These are phyloP conservation scores for Chlorella sp. DNA, from an alignment of 139 green algal species.

Conservation along the genomic window DNA sequence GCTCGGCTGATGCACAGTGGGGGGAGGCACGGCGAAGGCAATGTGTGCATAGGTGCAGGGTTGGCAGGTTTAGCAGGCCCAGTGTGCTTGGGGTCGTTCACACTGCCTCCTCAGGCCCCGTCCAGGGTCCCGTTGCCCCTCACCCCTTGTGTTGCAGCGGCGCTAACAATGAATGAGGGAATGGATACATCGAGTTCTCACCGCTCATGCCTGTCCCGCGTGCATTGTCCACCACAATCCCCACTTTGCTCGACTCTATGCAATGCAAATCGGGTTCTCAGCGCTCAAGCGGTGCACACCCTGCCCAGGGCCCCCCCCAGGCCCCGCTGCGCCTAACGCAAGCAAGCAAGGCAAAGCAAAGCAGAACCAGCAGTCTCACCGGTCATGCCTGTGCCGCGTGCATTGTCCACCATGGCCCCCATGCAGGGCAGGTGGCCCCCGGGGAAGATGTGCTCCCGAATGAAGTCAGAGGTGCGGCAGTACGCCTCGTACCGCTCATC, in stretches of 20 bases:
- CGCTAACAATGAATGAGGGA: no score
- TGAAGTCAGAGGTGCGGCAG: slow-evolving; percentile 92
- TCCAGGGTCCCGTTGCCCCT: no score
- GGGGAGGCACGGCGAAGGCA: no score
- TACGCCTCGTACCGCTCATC: slow-evolving; percentile 92
- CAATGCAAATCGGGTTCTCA: no score
- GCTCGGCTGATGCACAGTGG: no score
- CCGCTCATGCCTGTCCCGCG: slow-evolving; percentile 56
- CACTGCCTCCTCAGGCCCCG: no score
- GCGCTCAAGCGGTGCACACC: no score
- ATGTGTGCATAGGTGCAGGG: no score
- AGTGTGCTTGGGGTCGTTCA: no score
- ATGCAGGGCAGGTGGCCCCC: slow-evolving; percentile 88
- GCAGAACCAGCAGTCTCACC: background rate
- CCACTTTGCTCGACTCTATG: no score
- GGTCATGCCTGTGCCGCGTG: slow-evolving; percentile 60
- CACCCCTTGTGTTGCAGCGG: no score
- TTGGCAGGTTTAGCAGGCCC: background rate
- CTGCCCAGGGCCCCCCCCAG: background rate
- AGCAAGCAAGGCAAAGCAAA: no score
- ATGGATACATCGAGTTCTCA: background rate
- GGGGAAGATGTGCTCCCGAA: slow-evolving; percentile 98
- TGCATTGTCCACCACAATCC: slow-evolving; percentile 79
- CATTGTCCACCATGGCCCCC: slow-evolving; percentile 80
- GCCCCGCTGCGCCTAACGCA: background rate